Conservation (phyloP, 2,329 filamentous ascomycete genomes). For the Hymenoscyphus scutula region DNA sequence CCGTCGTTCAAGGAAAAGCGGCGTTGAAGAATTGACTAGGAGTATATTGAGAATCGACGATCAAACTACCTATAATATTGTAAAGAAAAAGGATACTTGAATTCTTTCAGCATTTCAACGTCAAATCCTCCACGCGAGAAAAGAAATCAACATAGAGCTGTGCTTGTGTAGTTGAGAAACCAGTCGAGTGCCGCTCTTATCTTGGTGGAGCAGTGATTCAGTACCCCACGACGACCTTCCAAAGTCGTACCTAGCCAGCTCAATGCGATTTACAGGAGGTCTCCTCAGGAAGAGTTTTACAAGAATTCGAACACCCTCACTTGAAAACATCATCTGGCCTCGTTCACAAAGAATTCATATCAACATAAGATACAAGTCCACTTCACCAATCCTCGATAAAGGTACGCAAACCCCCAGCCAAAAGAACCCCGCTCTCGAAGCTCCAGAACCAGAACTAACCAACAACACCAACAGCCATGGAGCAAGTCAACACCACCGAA, state of each 20-base stretch:
- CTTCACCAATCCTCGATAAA: conserved; percentile 4
- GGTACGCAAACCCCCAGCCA: not conserved
- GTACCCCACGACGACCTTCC: conserved; percentile 6
- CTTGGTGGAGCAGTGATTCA: not conserved
- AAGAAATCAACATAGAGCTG: not conserved
- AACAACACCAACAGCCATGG: conserved; percentile 51
- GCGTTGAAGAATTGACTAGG: too few species aligned
- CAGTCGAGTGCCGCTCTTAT: not conserved
- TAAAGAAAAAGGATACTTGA: not conserved
- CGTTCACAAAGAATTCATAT: conserved; percentile 23
- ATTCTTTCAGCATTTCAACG: not conserved
- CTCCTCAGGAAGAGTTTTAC: conserved; percentile 13
- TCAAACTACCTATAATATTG: not conserved
- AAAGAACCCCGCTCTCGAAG: not conserved
- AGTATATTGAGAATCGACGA: too few species aligned
- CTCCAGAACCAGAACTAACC: not conserved
- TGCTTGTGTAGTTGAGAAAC: not conserved
- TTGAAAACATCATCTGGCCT: not conserved
- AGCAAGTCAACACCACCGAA: conserved; percentile 72
- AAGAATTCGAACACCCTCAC: conserved; percentile 1
- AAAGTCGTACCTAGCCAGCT: conserved; percentile 5
- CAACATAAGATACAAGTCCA: conserved; percentile 28
- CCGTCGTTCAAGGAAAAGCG: not conserved
- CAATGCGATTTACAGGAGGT: conserved; percentile 20
- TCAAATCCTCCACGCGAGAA: not conserved